These are phyloP conservation scores for Thozetella sp. DNA, from an alignment of 495 filamentous ascomycete species.

Conservation along the genomic window DNA sequence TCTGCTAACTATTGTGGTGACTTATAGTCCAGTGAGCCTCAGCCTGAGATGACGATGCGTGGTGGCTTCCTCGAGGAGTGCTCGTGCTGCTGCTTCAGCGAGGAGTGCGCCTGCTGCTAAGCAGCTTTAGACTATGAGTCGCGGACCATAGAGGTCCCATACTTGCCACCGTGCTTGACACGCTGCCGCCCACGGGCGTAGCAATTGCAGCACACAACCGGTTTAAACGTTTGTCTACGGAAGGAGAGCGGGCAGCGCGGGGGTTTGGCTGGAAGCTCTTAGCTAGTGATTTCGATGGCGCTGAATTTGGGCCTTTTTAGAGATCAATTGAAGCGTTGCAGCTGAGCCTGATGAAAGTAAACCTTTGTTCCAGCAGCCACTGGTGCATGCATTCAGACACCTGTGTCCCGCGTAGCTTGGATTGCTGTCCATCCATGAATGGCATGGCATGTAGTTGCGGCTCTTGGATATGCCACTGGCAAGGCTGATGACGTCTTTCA, in stretches of 20 bases:
- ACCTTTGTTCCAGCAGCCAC: too few relatives aligned
- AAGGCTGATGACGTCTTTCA: constrained; percentile 11
- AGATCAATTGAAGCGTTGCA: too few relatives aligned
- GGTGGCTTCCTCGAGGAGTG: constrained; percentile 30
- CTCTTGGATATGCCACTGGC: neutral
- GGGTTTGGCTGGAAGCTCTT: too few relatives aligned
- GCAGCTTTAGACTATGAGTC: neutral
- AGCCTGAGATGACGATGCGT: constrained; percentile 28
- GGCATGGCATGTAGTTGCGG: neutral
- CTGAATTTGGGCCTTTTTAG: too few relatives aligned
- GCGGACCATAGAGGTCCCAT: neutral
- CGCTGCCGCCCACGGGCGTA: too few relatives aligned
- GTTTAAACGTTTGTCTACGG: too few relatives aligned
- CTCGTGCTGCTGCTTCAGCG: constrained; percentile 24
- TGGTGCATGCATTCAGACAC: too few relatives aligned
- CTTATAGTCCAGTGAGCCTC: constrained; percentile 18
- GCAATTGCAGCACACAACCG: too few relatives aligned
- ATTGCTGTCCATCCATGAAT: too few relatives aligned
- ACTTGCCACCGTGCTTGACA: neutral
- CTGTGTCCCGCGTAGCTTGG: neutral
- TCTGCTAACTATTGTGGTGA: neutral
- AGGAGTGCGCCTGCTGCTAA: constrained; percentile 28
- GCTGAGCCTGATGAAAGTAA: too few relatives aligned
- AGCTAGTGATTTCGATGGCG: too few relatives aligned
- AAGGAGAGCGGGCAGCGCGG: too few relatives aligned